A percentile compares a stretch with the other conserved stretches of the same genome.
Evolutionary conservation across 352 stramenopile genomes (phyloP).

Genomic region (Phytopythium mirpurense): DNA sequence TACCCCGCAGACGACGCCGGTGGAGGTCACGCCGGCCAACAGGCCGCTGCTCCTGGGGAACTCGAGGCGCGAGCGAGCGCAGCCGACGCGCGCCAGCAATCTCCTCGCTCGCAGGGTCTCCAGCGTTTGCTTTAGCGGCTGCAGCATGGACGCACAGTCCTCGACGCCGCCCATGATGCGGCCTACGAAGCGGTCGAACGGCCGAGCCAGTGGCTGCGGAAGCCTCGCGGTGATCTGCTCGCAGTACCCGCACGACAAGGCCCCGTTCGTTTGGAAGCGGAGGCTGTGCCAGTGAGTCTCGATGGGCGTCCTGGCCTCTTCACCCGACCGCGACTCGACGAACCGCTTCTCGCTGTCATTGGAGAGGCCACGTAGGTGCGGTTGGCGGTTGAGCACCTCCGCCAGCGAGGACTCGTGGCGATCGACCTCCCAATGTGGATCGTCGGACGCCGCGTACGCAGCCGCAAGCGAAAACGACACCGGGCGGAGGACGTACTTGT

Average conservation of each 20-base stretch:
- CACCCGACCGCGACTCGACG: neutral
- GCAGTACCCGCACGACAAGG: neutral
- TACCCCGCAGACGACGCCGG: slow-evolving; percentile 1
- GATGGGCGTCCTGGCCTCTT: neutral
- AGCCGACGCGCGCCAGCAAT: neutral
- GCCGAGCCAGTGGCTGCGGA: neutral
- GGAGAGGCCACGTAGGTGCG: neutral
- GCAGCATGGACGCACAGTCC: neutral
- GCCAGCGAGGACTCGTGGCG: neutral
- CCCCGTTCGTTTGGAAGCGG: neutral
- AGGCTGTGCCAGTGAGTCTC: neutral
- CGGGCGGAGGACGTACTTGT: neutral
- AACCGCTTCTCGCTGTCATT: neutral
- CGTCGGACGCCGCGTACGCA: neutral
- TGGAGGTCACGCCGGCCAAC: neutral
- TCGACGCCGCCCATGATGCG: neutral
- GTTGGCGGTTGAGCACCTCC: neutral
- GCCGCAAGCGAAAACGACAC: neutral
- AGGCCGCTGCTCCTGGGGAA: neutral
- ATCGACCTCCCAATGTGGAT: neutral
- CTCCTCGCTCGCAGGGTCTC: neutral
- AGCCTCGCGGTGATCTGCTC: neutral
- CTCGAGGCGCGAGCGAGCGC: neutral
- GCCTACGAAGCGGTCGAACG: neutral
- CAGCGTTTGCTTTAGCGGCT: neutral